Base-by-base conservation (phyloP, 2,329 filamentous ascomycete species). In the Harringtonia lauricola region DNA sequence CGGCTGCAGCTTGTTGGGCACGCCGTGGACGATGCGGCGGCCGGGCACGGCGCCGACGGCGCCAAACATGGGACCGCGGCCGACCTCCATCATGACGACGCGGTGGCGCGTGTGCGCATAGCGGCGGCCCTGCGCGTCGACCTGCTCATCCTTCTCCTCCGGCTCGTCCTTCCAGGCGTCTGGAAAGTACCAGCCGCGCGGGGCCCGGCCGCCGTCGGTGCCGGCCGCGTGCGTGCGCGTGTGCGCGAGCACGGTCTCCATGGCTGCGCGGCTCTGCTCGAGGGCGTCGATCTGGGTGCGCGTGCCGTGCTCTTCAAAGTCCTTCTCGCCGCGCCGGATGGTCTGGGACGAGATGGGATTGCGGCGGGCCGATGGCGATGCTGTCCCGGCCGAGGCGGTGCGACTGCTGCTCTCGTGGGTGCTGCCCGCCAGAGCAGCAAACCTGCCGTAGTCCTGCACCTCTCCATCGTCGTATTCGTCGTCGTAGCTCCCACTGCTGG, bases 261-360 rank as follows among this genome's bases (percentile, higher is more conserved):
- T 92, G 18, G 89, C 90, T 52, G 75, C 72, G 43, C 90, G 80
- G 49, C 87, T 94, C 38, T 84, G 76, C 56, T 87, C 83, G 41
- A 98, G 79, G 9, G 82, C 76, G 45, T 75, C 72, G 51, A 82
- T 79, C 63, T 98, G 92, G 28, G 85, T 78, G 28, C 77, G 75
- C 3, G 92, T 96, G 39, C 86, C 85, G 63, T 96, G 88, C 24
- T 85, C 81, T 64, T 96, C 92, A 60, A 95, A 98, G 65, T 98
- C 92, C 63, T 98, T 98, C 60, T 94, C 88, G 48, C 92, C 92
- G 50, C 88, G 86, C 52, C 90, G 88, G 30, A 94, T 87, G 12
- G 89, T 74, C 53, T 79, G 77, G 41, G 69, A 62, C 9, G 71
- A 72, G 36, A 71, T 62, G 38, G 67, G 64, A 42, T 66, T 38